Base-by-base conservation (phyloP, 768 basidiomycete genomes). In the Aureoboletus auriporus region DNA sequence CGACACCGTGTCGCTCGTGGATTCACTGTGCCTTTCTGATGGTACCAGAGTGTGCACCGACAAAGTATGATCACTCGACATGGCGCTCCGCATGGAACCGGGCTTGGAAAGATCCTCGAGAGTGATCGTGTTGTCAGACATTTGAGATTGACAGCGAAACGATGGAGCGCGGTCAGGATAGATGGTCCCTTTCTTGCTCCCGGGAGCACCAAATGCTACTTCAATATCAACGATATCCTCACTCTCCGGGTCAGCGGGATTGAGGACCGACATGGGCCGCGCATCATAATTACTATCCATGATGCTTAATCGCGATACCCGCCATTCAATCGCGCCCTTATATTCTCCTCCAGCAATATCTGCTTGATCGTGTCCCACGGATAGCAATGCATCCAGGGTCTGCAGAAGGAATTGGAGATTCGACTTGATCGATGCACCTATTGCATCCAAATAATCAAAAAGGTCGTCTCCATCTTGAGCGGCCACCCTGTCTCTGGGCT, bases 241-340 rank as follows among this genome's bases (percentile, higher is more conserved):
- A 20, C 62, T 65, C 51, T 69, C 61, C 39, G 76, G 74, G 45
- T 75, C 71, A 28, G 70, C 54, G 2, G 69, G 68, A 37, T 70
- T 52, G 63, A 65, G 59, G 27, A 66, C 68, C 17, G 69, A 70
- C 58, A 70, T 67, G 8, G 69, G 69, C 28, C 69, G 71, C n/a
- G 63, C 73, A 23, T 72, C 74, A 30, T 78, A 70, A 47, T 74
- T 75, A 49, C 69, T 74, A 55, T 77, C 77, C 56, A 79, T 77
- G 60, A 76, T 71, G 57, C 85, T 86, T 39, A 84, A 65, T 13
- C 84, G 81, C 13, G 86, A 88, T 71, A 80, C 78, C 17, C 88
- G 76, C 83, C 84, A 84, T 48, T 87, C 84, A 46, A 89, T 89
- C 2, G 87, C 85, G 6, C 79, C 81, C 47, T 75, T 80, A 66